Conservation (phyloP, 2,329 filamentous ascomycete species). For the Verticillium nonalfalfae region DNA sequence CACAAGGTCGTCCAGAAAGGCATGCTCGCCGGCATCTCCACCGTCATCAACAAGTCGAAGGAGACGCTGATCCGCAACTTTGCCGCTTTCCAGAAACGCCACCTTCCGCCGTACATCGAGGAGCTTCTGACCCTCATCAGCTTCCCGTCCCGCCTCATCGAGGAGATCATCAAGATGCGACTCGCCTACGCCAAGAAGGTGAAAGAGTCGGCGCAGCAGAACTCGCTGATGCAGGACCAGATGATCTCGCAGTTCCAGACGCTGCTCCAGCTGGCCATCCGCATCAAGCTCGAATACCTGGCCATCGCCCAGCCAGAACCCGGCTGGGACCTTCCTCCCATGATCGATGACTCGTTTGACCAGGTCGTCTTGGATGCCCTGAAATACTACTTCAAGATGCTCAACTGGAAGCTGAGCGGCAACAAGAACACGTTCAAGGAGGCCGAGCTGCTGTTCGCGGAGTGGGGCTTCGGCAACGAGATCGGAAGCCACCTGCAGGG, state of each 20-base stretch:
- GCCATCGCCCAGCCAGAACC: conserved; percentile 78
- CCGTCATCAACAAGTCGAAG: conserved; percentile 90
- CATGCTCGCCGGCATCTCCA: conserved; percentile 77
- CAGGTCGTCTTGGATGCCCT: conserved; percentile 84
- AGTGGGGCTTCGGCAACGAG: conserved; percentile 96
- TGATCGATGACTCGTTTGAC: conserved; percentile 95
- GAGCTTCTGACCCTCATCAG: conserved; percentile 94
- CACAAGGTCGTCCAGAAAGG: conserved; percentile 48
- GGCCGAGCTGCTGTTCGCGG: conserved; percentile 91
- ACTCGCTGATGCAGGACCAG: conserved; percentile 90
- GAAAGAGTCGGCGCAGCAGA: conserved; percentile 90
- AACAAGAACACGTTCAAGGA: conserved; percentile 99
- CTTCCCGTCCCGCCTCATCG: conserved; percentile 90
- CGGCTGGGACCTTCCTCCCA: conserved; percentile 92
- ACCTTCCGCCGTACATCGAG: conserved; percentile 93
- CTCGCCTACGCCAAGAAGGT: conserved; percentile 90
- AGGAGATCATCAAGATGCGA: conserved; percentile 91
- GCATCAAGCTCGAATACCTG: conserved; percentile 86
- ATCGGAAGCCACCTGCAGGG: conserved; percentile 87
- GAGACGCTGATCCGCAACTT: conserved; percentile 83
- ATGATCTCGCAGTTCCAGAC: conserved; percentile 98
- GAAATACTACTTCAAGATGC: conserved; percentile 97
- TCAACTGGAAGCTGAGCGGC: conserved; percentile 94
- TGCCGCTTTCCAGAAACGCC: conserved; percentile 75
- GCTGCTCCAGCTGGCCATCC: conserved; percentile 81